A percentile compares a stretch with the other conserved stretches of the same genome.
Conservation (phyloP, 257 asterid species). For the Haberlea rhodopensis region DNA sequence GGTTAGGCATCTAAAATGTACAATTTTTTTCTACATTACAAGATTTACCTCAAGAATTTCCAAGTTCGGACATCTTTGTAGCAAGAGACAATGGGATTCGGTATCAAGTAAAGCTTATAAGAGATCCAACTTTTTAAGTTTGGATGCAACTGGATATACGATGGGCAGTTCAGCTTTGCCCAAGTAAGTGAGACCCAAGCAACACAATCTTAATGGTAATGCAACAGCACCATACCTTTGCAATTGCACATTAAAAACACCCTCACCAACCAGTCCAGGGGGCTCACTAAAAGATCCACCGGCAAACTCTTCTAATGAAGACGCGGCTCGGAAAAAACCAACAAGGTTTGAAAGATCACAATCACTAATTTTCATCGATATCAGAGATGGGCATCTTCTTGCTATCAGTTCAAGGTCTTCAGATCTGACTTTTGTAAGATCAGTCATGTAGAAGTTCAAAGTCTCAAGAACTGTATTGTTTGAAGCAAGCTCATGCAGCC, state of each 20-base stretch:
- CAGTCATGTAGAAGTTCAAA: slow-evolving; percentile 75
- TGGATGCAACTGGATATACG: slow-evolving; percentile 59
- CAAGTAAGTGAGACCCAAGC: slow-evolving; percentile 62
- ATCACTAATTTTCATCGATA: slow-evolving; percentile 66
- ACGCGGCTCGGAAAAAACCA: slow-evolving; percentile 57
- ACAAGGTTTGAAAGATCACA: slow-evolving; percentile 52
- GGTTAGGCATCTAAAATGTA: not conserved
- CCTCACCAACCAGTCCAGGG: slow-evolving; percentile 52
- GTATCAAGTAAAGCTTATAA: slow-evolving; percentile 83
- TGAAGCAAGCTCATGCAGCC: slow-evolving; percentile 71
- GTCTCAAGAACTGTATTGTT: slow-evolving; percentile 62
- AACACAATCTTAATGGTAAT: slow-evolving; percentile 52
- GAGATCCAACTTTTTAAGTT: slow-evolving; percentile 71
- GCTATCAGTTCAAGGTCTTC: slow-evolving; percentile 76
- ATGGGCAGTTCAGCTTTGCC: slow-evolving; percentile 63
- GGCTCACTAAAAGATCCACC: slow-evolving; percentile 65
- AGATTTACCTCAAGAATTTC: slow-evolving; percentile 69
- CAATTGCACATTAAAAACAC: slow-evolving; percentile 41
- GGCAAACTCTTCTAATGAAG: slow-evolving; percentile 67
- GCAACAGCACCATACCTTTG: slow-evolving; percentile 40
- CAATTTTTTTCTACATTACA: not conserved
- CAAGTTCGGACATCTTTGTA: slow-evolving; percentile 72
- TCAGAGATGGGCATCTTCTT: slow-evolving; percentile 52
- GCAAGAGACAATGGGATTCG: slow-evolving; percentile 67
- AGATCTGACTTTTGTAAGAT: slow-evolving; percentile 37